Evolutionary conservation across 1,284 basidiomycete species (phyloP).

Genomic region (Ceratobasidium sp.): DNA sequence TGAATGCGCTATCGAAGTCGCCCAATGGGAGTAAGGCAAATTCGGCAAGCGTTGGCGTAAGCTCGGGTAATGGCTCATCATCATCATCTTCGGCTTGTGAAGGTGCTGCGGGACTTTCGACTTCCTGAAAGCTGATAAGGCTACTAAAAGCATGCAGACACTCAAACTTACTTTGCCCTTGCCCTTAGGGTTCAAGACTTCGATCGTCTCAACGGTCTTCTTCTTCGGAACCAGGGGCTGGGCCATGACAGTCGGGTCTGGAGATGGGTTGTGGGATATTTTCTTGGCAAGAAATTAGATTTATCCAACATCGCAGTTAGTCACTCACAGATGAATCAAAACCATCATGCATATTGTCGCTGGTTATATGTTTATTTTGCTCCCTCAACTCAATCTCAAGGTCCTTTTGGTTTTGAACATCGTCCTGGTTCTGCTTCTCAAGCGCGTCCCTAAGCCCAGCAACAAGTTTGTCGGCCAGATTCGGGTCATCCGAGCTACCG

Average conservation of each 20-base stretch:
- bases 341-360: slow-evolving; percentile 87
- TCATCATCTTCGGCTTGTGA: slow-evolving; percentile 50
- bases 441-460: slow-evolving; percentile 57
- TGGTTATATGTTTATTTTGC: slow-evolving; percentile 77
- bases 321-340: slow-evolving; percentile 64
- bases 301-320: not conserved
- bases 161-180: slow-evolving; percentile 12
- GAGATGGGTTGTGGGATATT: slow-evolving; percentile 31
- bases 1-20: slow-evolving; percentile 77
- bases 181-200: slow-evolving; percentile 83
- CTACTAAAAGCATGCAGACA: not conserved
- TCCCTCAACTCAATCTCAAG: slow-evolving; percentile 59
- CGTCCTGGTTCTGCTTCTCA: slow-evolving; percentile 55
- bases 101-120: slow-evolving; percentile 7
- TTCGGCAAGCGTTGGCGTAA: slow-evolving; percentile 75
- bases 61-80: slow-evolving; percentile 69
- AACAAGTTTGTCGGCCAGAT: slow-evolving; percentile 64
- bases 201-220: slow-evolving; percentile 55
- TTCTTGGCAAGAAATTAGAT: slow-evolving; percentile 8
- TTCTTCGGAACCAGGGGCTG: slow-evolving; percentile 30
- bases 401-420: slow-evolving; percentile 46
- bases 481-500: slow-evolving; percentile 56
- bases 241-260: slow-evolving; percentile 35
- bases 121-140: slow-evolving; percentile 1
- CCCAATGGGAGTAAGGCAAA: slow-evolving; percentile 80